Conservation (phyloP, 345 rosid species). For the Bruguiera parviflora region DNA sequence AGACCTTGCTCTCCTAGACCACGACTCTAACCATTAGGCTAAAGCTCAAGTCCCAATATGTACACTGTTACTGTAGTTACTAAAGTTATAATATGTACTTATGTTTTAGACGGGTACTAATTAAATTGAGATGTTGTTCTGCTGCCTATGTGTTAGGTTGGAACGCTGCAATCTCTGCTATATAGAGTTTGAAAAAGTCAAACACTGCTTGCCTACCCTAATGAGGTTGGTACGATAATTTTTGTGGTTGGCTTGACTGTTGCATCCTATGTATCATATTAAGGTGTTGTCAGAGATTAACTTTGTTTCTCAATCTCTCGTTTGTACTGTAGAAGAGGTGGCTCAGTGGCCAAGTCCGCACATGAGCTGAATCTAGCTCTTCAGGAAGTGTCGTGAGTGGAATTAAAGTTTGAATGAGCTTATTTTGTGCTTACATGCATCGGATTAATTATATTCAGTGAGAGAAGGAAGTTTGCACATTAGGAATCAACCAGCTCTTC, state of each 20-base stretch:
- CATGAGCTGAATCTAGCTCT: conserved; percentile 81
- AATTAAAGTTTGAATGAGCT: conserved; percentile 11
- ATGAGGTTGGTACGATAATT: conserved; percentile 21
- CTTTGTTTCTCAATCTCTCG: neutral
- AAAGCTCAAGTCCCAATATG: too few species aligned
- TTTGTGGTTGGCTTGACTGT: conserved; percentile 11
- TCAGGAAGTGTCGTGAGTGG: conserved; percentile 58
- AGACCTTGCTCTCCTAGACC: too few species aligned
- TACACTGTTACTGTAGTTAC: too few species aligned
- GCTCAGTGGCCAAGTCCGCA: conserved; percentile 79
- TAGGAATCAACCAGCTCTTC: conserved; percentile 7
- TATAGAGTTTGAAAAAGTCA: conserved; percentile 86
- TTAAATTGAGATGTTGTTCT: conserved; percentile 6
- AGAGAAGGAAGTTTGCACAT: conserved; percentile 12
- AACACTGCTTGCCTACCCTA: conserved; percentile 53
- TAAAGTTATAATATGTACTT: too few species aligned
- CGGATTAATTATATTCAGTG: conserved; percentile 1
- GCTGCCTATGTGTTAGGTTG: conserved; percentile 39
- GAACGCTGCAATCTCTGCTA: conserved; percentile 85
- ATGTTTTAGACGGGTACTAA: too few species aligned
- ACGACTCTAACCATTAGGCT: too few species aligned
- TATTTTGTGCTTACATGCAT: conserved; percentile 15
- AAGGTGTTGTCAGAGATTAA: too few species aligned
- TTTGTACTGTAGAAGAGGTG: conserved; percentile 62
- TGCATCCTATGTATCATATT: neutral